Percentiles rank a stretch among this genome's conserved stretches.
These are phyloP conservation scores for Boeremia lycopersici DNA, from an alignment of 2,329 filamentous ascomycete genomes.

Conservation along the genomic window DNA sequence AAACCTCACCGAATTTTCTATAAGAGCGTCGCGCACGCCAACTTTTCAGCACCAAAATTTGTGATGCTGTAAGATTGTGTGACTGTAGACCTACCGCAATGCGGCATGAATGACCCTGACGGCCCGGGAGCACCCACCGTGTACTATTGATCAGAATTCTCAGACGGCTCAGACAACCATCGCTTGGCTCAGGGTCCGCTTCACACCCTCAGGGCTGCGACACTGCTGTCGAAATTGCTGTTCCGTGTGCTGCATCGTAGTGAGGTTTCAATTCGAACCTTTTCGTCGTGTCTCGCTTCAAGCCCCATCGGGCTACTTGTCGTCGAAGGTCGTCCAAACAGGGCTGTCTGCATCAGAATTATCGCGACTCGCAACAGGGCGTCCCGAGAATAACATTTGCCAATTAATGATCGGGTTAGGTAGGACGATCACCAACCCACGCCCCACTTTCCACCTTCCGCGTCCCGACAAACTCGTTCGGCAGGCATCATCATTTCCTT, in stretches of 20 bases:
- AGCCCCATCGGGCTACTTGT: too few species aligned
- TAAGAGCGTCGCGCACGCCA: constrained; percentile 3
- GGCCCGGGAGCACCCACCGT: neutral
- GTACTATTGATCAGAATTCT: constrained; percentile 3
- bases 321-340: too few species aligned
- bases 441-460: constrained; percentile 11
- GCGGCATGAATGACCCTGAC: neutral
- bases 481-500: too few species aligned
- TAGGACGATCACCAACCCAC: constrained; percentile 2
- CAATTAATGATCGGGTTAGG: neutral
- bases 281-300: neutral
- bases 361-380: neutral
- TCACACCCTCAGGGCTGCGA: neutral
- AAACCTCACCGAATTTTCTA: constrained; percentile 6
- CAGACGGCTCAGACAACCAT: neutral
- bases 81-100: neutral
- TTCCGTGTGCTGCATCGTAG: neutral
- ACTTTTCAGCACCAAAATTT: neutral
- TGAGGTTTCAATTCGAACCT: neutral
- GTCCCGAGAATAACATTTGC: neutral
- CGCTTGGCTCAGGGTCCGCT: neutral
- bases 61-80: too few species aligned
- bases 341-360: neutral
- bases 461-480: neutral
- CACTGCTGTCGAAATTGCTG: neutral